These are phyloP conservation scores for Bjerkandera adusta DNA, from an alignment of 1,284 basidiomycete species.

Conservation along the genomic window DNA sequence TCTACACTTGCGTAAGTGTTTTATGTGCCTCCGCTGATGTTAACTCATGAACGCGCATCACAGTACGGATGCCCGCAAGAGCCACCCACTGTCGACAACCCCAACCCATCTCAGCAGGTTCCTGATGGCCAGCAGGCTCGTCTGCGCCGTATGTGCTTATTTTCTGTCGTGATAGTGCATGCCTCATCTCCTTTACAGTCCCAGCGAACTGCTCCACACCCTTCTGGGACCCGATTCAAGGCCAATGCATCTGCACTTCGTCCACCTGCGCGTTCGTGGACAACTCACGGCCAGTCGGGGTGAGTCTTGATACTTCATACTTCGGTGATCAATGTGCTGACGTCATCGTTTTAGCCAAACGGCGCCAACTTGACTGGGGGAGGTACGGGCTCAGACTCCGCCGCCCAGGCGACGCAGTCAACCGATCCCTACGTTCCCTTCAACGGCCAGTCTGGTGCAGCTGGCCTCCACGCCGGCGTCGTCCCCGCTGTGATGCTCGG, in stretches of 20 bases:
- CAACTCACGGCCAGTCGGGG: constrained; percentile 64
- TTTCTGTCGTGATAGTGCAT: not conserved
- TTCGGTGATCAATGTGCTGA: not conserved
- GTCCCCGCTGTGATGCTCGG: constrained; percentile 18
- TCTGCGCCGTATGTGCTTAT: constrained; percentile 46
- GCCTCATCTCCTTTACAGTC: constrained; percentile 36
- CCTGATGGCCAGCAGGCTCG: constrained; percentile 43
- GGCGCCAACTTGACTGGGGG: constrained; percentile 69
- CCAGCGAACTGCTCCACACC: constrained; percentile 75
- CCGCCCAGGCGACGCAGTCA: constrained; percentile 23
- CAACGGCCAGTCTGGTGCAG: constrained; percentile 35
- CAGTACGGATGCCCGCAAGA: constrained; percentile 73
- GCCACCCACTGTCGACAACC: constrained; percentile 54
- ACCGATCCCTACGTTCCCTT: constrained; percentile 45
- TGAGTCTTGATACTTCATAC: constrained; percentile 31
- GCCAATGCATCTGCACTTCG: constrained; percentile 60
- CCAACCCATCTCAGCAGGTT: constrained; percentile 60
- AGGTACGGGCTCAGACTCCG: constrained; percentile 31
- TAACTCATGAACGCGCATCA: not conserved
- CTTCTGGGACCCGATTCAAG: constrained; percentile 75
- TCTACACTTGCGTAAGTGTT: constrained; percentile 66
- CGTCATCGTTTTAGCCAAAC: constrained; percentile 46
- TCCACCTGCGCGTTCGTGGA: constrained; percentile 60
- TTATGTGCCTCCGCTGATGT: not conserved
- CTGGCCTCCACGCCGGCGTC: not conserved